Evolutionary conservation across 2,329 filamentous ascomycete genomes (phyloP).

Genomic region (Fusarium austroafricanum): DNA sequence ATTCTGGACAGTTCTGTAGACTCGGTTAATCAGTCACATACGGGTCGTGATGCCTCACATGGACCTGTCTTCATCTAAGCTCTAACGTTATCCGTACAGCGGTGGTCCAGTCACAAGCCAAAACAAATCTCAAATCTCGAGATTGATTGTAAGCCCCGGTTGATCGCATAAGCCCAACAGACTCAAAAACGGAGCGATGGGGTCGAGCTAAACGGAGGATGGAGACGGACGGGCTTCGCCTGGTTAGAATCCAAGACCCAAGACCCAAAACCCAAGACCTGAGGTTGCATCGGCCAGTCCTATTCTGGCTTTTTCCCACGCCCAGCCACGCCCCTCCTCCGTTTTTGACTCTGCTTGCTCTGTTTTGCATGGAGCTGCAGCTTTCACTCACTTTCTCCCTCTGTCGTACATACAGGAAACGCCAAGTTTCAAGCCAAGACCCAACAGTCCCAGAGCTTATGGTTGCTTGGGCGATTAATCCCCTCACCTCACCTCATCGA

Average conservation of each 20-base stretch:
- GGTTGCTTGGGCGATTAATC: conserved; percentile 17
- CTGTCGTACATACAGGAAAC: neutral
- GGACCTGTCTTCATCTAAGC: neutral
- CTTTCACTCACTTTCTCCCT: too few species aligned
- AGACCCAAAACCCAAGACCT: conserved; percentile 18
- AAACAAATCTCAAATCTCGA: neutral
- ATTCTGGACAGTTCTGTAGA: neutral
- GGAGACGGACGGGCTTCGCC: conserved; percentile 37
- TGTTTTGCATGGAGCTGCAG: neutral
- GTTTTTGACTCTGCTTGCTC: conserved; percentile 10
- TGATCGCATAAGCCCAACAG: conserved; percentile 31
- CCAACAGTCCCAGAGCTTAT: neutral
- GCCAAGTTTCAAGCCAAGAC: conserved; percentile 26
- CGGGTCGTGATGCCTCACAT: neutral
- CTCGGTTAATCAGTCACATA: conserved; percentile 20
- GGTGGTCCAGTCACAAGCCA: conserved; percentile 5
- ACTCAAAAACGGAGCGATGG: conserved; percentile 26
- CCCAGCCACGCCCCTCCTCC: conserved; percentile 20
- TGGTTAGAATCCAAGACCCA: conserved; percentile 7
- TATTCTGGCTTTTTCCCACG: neutral
- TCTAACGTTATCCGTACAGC: neutral
- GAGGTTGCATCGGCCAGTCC: conserved; percentile 41
- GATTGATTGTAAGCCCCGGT: conserved; percentile 24
- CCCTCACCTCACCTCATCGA: neutral
- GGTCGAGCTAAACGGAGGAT: conserved; percentile 21